Evolutionary conservation across 352 stramenopile genomes (phyloP).

Genomic region (Phytopythium litorale): DNA sequence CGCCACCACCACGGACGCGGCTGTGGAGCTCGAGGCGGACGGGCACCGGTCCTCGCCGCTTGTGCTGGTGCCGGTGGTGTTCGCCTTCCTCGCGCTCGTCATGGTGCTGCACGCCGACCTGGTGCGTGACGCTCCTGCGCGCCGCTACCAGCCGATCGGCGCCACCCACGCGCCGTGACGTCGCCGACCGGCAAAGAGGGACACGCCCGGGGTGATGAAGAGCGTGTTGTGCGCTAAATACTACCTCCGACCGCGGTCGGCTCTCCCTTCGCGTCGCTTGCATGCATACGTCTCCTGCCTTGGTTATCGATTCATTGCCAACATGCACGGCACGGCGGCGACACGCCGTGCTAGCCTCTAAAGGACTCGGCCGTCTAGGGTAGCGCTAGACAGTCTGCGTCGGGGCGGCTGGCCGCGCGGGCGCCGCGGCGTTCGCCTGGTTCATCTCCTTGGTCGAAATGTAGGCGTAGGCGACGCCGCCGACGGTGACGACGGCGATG

Average conservation of each 20-base stretch:
- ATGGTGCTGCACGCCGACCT: conserved; percentile 50
- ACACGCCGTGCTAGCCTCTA: neutral
- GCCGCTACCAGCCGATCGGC: conserved; percentile 34
- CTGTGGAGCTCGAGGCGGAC: conserved; percentile 1
- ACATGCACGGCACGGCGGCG: neutral
- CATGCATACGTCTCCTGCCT: too few species aligned
- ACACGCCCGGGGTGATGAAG: neutral
- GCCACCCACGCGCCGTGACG: conserved; percentile 17
- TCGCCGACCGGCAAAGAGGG: neutral
- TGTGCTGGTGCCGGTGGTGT: conserved; percentile 65
- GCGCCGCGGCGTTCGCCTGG: conserved; percentile 36
- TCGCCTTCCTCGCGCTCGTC: conserved; percentile 48
- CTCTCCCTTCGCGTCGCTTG: too few species aligned
- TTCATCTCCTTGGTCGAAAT: conserved; percentile 78
- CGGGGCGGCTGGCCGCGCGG: conserved; percentile 19
- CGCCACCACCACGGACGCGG: conserved; percentile 14
- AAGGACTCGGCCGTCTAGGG: conserved; percentile 4
- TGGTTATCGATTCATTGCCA: neutral
- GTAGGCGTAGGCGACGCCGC: conserved; percentile 67
- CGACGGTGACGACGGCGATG: conserved; percentile 65
- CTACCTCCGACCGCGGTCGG: neutral
- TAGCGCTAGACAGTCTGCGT: conserved; percentile 17
- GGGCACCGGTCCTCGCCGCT: conserved; percentile 50
- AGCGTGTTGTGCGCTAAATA: neutral
- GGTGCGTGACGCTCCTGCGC: conserved; percentile 38